A percentile compares a stretch with the other conserved stretches of the same genome.
Evolutionary conservation across 805 yeast species (phyloP).

Genomic region (Lachancea nothofagi): DNA sequence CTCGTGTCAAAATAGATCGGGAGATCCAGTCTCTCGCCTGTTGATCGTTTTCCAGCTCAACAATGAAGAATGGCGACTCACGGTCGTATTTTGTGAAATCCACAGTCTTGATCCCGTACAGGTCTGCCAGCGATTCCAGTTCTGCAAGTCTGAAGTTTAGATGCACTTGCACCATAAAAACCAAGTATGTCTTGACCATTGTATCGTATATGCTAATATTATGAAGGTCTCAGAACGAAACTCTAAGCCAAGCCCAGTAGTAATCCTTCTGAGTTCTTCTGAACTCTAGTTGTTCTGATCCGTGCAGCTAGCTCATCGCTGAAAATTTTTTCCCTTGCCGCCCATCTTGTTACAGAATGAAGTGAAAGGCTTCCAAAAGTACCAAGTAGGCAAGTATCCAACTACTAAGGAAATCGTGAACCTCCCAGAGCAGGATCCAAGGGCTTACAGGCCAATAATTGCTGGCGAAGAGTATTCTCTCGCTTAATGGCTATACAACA

Average conservation of each 20-base stretch:
- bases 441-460: too few relatives aligned
- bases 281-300: neutral
- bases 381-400: too few relatives aligned
- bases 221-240: too few relatives aligned
- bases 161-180: constrained; percentile 84
- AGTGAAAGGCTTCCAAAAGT: neutral
- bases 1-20: constrained; percentile 65
- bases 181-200: constrained; percentile 45
- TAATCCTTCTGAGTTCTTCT: too few relatives aligned
- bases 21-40: constrained; percentile 59
- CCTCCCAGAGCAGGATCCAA: too few relatives aligned
- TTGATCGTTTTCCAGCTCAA: constrained; percentile 59
- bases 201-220: neutral
- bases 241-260: too few relatives aligned
- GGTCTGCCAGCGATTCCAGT: constrained; percentile 73
- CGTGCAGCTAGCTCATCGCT: neutral
- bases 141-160: constrained; percentile 76
- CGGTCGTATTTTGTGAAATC: constrained; percentile 58
- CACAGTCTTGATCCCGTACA: constrained; percentile 44
- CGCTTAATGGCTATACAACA: too few relatives aligned
- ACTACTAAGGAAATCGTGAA: too few relatives aligned
- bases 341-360: constrained; percentile 1
- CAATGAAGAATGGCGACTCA: constrained; percentile 63
- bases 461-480: too few relatives aligned
- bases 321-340: constrained; percentile 2